phyloP scores from a whole-genome alignment of 768 basidiomycete genomes.

The Antrodiella citrinella region DNA sequence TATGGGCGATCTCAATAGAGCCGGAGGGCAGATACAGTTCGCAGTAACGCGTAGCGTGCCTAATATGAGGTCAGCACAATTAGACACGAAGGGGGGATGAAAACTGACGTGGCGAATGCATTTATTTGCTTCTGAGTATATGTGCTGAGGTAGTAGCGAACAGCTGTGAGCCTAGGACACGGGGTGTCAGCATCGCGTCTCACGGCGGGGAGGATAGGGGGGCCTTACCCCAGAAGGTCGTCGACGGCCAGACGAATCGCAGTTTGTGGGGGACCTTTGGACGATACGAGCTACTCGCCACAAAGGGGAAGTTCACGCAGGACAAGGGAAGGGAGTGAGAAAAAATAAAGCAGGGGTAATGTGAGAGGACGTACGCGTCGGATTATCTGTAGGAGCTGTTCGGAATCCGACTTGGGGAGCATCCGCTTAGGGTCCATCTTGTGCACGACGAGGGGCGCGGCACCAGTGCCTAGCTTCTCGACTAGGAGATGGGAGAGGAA shows the following conservation, averaged over 20 bases:
- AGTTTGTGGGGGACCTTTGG: slow-evolving; percentile 46
- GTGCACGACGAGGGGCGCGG: slow-evolving; percentile 76
- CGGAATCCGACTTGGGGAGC: slow-evolving; percentile 66
- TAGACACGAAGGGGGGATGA: slow-evolving; percentile 18
- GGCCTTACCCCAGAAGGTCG: slow-evolving; percentile 66
- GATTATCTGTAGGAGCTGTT: slow-evolving; percentile 62
- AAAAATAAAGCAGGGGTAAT: slow-evolving; percentile 10
- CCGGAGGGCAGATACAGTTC: slow-evolving; percentile 81
- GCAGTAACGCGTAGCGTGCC: slow-evolving; percentile 84
- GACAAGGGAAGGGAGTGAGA: slow-evolving; percentile 19
- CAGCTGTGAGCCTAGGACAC: slow-evolving; percentile 51
- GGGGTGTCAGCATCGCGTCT: slow-evolving; percentile 15
- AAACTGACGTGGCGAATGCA: slow-evolving; percentile 84
- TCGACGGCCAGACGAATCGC: slow-evolving; percentile 69
- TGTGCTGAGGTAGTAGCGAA: slow-evolving; percentile 69
- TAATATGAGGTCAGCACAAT: slow-evolving; percentile 26
- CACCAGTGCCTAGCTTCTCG: slow-evolving; percentile 79
- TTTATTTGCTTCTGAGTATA: slow-evolving; percentile 83
- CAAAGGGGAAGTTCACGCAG: slow-evolving; percentile 21
- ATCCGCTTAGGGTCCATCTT: slow-evolving; percentile 79
- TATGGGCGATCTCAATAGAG: slow-evolving; percentile 83
- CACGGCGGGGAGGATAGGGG: slow-evolving; percentile 17
- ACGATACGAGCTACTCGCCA: slow-evolving; percentile 44
- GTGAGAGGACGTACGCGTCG: slow-evolving; percentile 53
- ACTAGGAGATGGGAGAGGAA: slow-evolving; percentile 85